Evolutionary conservation across 2,329 filamentous ascomycete genomes (phyloP).

Genomic region (Cercospora sp.): DNA sequence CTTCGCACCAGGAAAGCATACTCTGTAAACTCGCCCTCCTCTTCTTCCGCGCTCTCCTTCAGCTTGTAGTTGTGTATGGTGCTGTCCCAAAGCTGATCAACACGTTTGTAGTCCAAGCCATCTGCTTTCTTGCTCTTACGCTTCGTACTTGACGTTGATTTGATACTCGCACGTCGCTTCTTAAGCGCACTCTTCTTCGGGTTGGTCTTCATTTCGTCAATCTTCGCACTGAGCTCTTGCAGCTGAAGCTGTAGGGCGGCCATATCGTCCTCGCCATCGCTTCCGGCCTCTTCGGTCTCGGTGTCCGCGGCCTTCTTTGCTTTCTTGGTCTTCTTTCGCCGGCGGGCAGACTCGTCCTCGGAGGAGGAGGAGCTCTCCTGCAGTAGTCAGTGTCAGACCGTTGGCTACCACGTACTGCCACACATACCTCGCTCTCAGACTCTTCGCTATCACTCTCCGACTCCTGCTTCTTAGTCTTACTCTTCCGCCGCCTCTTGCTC

Average conservation of each 20-base stretch:
- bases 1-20: constrained; percentile 82
- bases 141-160: constrained; percentile 23
- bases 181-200: constrained; percentile 23
- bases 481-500: constrained; percentile 32
- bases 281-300: constrained; percentile 22
- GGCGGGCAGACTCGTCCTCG: constrained; percentile 26
- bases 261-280: constrained; percentile 21
- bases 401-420: background rate
- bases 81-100: constrained; percentile 62
- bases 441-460: constrained; percentile 22
- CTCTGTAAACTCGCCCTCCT: constrained; percentile 70
- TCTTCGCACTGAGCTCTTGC: constrained; percentile 24
- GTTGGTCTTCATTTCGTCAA: constrained; percentile 23
- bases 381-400: background rate
- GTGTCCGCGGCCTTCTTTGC: constrained; percentile 20
- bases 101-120: constrained; percentile 67
- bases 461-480: constrained; percentile 26
- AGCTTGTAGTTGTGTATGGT: constrained; percentile 66
- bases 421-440: constrained; percentile 12
- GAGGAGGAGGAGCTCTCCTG: constrained; percentile 22
- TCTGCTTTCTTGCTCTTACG: constrained; percentile 25
- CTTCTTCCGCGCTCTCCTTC: constrained; percentile 64
- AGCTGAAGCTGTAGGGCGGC: constrained; percentile 25
- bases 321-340: constrained; percentile 30
- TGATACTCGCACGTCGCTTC: constrained; percentile 27